Evolutionary conservation across 805 yeast genomes (phyloP).

Genomic region (Teunomyces gatunensis): DNA sequence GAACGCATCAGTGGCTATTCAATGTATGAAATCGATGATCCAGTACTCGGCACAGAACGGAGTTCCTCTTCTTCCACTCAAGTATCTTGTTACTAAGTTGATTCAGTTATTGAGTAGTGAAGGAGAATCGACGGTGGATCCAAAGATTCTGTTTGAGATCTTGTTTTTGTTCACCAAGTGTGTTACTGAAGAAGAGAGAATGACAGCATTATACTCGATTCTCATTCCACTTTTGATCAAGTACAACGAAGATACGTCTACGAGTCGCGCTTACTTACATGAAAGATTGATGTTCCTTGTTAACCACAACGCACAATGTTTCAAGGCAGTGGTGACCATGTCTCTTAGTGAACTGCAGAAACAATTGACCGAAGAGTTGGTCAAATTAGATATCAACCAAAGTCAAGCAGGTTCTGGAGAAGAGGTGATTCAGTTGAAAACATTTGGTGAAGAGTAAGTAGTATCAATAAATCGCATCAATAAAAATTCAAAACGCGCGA

Average conservation of each 20-base stretch:
- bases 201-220: constrained; percentile 28
- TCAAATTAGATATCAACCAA: constrained; percentile 22
- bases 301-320: constrained; percentile 40
- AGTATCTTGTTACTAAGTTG: constrained; percentile 45
- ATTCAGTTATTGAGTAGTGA: constrained; percentile 26
- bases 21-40: constrained; percentile 61
- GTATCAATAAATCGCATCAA: not conserved
- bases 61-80: constrained; percentile 38
- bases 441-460: constrained; percentile 30
- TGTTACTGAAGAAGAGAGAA: constrained; percentile 24
- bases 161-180: constrained; percentile 45
- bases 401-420: constrained; percentile 13
- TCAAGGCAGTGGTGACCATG: constrained; percentile 46
- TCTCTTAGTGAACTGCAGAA: constrained; percentile 41
- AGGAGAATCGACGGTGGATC: constrained; percentile 13
- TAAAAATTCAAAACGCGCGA: not conserved
- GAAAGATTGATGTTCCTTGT: constrained; percentile 49
- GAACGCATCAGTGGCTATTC: constrained; percentile 34
- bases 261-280: constrained; percentile 40
- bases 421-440: constrained; percentile 47
- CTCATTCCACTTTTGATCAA: constrained; percentile 38
- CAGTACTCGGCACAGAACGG: constrained; percentile 25
- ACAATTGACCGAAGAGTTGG: constrained; percentile 40
- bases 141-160: constrained; percentile 44
- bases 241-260: constrained; percentile 15